Conservation (phyloP, 495 filamentous ascomycete genomes). For the Aspergillus biplanus region DNA sequence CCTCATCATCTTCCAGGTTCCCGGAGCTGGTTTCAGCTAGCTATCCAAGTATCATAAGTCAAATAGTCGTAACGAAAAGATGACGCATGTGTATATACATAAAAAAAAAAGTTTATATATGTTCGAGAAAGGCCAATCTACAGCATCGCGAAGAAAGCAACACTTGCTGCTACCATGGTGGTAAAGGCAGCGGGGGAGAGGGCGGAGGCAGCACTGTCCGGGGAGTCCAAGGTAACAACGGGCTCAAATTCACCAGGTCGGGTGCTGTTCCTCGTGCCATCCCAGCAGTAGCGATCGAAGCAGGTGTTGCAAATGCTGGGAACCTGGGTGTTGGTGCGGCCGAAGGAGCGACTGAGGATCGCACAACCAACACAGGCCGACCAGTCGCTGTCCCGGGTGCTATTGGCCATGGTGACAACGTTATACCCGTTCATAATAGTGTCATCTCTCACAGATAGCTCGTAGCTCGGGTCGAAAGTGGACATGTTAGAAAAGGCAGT, state of each 20-base stretch:
- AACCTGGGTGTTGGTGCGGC: constrained; percentile 64
- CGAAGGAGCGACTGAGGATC: constrained; percentile 73
- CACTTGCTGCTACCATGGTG: constrained; percentile 25
- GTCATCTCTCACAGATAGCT: constrained; percentile 64
- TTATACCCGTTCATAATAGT: constrained; percentile 86
- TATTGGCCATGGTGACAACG: constrained; percentile 79
- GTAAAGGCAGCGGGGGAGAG: constrained; percentile 27
- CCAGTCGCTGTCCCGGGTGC: constrained; percentile 73
- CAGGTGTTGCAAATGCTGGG: constrained; percentile 72
- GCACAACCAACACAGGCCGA: constrained; percentile 83
- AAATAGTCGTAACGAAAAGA: too few relatives aligned
- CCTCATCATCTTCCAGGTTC: too few relatives aligned
- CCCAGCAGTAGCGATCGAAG: constrained; percentile 83
- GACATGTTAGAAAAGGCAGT: constrained; percentile 69
- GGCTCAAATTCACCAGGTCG: constrained; percentile 38
- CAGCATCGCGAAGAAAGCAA: constrained; percentile 30
- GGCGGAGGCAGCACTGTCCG: constrained; percentile 20
- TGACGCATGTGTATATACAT: too few relatives aligned
- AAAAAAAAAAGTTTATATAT: too few relatives aligned
- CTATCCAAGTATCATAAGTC: too few relatives aligned
- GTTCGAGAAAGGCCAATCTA: too few relatives aligned
- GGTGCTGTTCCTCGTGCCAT: constrained; percentile 40
- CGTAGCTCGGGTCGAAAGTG: constrained; percentile 69
- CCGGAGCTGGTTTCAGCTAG: too few relatives aligned
- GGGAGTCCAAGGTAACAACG: not conserved